Percentiles rank a stretch among this genome's conserved stretches.
Evolutionary conservation across 2,329 filamentous ascomycete genomes (phyloP).

Genomic region (Lasiodiplodia gonubiensis): DNA sequence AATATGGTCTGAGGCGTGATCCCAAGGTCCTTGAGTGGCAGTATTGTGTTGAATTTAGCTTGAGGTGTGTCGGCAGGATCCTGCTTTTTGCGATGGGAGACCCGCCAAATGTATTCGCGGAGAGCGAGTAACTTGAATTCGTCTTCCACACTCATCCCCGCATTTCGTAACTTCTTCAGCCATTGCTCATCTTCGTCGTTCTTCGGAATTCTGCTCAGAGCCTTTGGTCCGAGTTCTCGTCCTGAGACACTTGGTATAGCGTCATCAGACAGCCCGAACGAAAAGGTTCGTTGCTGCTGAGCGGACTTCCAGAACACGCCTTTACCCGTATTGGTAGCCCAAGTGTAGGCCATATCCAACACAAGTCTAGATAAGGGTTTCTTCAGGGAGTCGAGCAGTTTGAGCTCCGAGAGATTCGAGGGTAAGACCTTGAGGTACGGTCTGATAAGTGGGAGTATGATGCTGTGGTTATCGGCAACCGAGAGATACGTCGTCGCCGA

Average conservation of each 20-base stretch:
- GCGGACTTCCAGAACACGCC: conserved; percentile 87
- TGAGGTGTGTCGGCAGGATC: conserved; percentile 54
- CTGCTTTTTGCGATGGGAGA: conserved; percentile 70
- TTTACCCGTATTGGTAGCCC: conserved; percentile 81
- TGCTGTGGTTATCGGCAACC: conserved; percentile 80
- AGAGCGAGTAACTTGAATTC: conserved; percentile 87
- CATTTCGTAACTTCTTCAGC: conserved; percentile 81
- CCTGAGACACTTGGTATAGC: conserved; percentile 61
- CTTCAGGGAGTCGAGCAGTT: conserved; percentile 81
- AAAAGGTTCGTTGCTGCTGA: conserved; percentile 72
- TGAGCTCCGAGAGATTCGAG: conserved; percentile 72
- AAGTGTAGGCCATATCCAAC: conserved; percentile 83
- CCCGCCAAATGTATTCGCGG: conserved; percentile 88
- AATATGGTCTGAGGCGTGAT: conserved; percentile 88
- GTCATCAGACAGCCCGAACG: conserved; percentile 64
- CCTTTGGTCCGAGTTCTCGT: conserved; percentile 62
- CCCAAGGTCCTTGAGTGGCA: conserved; percentile 75
- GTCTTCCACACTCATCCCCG: conserved; percentile 82
- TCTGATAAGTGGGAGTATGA: conserved; percentile 77
- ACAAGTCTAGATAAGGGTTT: conserved; percentile 78
- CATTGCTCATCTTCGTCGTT: conserved; percentile 96
- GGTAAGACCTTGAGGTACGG: conserved; percentile 81
- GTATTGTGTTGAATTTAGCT: conserved; percentile 66
- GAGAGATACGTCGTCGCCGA: conserved; percentile 77
- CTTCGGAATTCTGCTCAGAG: conserved; percentile 68